Conservation (phyloP, 2,329 filamentous ascomycete genomes). For the Thelonectria rubi region DNA sequence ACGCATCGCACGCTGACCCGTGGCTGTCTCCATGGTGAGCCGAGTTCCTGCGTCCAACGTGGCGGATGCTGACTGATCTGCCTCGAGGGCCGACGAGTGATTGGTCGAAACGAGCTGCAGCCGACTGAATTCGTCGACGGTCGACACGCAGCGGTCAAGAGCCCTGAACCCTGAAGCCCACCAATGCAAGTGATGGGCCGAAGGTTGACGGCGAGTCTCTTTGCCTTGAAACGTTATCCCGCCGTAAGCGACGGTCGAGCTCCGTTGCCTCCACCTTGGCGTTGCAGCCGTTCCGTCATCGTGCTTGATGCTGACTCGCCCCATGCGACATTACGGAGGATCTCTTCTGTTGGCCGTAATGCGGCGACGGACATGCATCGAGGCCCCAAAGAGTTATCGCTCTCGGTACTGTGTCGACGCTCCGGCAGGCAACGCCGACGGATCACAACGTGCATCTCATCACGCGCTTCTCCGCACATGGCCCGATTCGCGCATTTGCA, state of each 20-base stretch:
- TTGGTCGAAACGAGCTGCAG: conserved; percentile 15
- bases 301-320: conserved; percentile 25
- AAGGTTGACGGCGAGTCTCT: conserved; percentile 18
- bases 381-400: background rate
- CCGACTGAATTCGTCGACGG: too few relatives aligned
- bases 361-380: conserved; percentile 9
- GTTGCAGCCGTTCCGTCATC: conserved; percentile 35
- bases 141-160: background rate
- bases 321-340: conserved; percentile 1
- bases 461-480: conserved; percentile 12
- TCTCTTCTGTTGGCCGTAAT: conserved; percentile 5
- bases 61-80: conserved; percentile 41
- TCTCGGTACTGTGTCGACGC: background rate
- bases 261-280: conserved; percentile 6
- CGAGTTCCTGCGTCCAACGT: conserved; percentile 44
- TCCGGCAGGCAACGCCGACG: conserved; percentile 21
- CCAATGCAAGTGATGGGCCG: conserved; percentile 25
- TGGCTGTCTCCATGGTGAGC: conserved; percentile 30
- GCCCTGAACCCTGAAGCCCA: conserved; percentile 21
- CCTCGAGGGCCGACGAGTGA: conserved; percentile 27
- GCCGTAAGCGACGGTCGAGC: conserved; percentile 41
- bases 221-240: conserved; percentile 32
- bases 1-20: conserved; percentile 29
- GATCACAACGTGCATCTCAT: conserved; percentile 10
- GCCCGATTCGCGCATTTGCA: conserved; percentile 6